Base-by-base conservation (phyloP, 2,329 filamentous ascomycete genomes). In the Leptographium galeiforme region DNA sequence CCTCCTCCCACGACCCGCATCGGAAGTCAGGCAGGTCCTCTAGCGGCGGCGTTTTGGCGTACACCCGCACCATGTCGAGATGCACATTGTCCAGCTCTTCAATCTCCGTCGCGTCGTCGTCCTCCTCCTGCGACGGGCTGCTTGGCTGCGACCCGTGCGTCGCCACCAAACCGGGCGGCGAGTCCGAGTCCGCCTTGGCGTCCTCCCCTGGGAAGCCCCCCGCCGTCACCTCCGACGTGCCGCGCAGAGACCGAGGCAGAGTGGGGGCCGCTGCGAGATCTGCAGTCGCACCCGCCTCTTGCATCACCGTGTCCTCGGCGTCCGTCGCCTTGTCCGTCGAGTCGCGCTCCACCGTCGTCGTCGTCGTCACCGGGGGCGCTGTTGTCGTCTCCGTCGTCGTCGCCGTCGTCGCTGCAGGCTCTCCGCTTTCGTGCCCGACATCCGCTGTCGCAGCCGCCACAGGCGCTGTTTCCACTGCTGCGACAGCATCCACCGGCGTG, bases 41-140 rank as follows among this genome's bases (percentile, higher is more conserved):
- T 12, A 77, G 58, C 1, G 77, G 76, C 2, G 78, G 78, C 2
- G 78, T 82, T 25, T 66, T 64, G 65, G 77, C 75, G 54, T 71
- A 74, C 52, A 73, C 70, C 12, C 77, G 71, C 33, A 76, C 70
- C 7, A 68, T 67, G 43, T 75, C 72, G 32, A 75, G 63, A n/a
- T 71, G 70, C 56, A 73, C 67, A 40, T 69, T 71, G n/a, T 76
- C 70, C 40, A 76, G 69, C 44, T 74, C 75, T 50, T 80, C 77
- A 8, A 76, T 71, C 56, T 79, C 76, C 2, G 76, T 78, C 48
- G 75, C 74, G 50, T 78, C 69, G 36, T 75, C 75, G 40, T 75
- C 72, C 34, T 70, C 70, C 34, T 70, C 67, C 43, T 72, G 73
- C 5, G 74, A 77, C 5, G 74, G 73, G 8, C 71, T 77, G 55